Percentiles rank a stretch among this genome's conserved stretches.
phyloP scores from a whole-genome alignment of 2,329 filamentous ascomycete species.

The Knoxdaviesia proteae region DNA sequence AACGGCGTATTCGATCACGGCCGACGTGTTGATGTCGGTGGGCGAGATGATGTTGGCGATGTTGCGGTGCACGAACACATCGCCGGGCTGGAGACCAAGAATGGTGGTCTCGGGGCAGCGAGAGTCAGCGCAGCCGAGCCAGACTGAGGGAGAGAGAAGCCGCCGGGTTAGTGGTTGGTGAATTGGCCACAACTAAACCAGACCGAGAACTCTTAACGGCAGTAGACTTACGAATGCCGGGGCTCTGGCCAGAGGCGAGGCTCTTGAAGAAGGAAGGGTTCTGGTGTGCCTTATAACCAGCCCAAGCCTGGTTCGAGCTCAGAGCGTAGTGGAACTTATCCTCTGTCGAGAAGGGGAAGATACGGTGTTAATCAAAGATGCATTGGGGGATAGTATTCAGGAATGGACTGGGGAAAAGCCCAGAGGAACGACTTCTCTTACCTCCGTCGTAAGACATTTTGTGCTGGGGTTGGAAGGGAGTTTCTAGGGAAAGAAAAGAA shows the following conservation, averaged over 20 bases:
- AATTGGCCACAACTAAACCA: background rate
- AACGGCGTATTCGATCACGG: constrained; percentile 66
- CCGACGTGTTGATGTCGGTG: constrained; percentile 53
- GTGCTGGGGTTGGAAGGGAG: no score
- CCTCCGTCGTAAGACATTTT: no score
- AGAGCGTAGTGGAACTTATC: constrained; percentile 42
- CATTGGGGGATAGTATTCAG: no score
- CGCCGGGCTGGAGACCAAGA: constrained; percentile 57
- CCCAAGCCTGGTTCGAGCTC: constrained; percentile 51
- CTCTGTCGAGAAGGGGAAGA: constrained; percentile 12
- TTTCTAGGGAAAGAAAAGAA: no score
- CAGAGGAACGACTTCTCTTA: no score
- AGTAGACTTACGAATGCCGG: constrained; percentile 32
- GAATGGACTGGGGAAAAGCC: no score
- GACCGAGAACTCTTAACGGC: background rate
- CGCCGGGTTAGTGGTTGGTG: background rate
- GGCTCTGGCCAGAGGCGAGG: constrained; percentile 45
- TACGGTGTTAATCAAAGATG: no score
- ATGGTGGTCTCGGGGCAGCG: constrained; percentile 70
- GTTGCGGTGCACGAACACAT: constrained; percentile 79
- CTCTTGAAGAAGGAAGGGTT: constrained; percentile 53
- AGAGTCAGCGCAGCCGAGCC: constrained; percentile 75
- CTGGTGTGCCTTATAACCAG: constrained; percentile 38
- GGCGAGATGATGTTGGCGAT: constrained; percentile 67
- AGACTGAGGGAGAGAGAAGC: constrained; percentile 24